Percentiles rank a stretch among this genome's conserved stretches.
Evolutionary conservation across 164 flowering plant genomes (phyloP).

Genomic region (Chimonanthus praecox): DNA sequence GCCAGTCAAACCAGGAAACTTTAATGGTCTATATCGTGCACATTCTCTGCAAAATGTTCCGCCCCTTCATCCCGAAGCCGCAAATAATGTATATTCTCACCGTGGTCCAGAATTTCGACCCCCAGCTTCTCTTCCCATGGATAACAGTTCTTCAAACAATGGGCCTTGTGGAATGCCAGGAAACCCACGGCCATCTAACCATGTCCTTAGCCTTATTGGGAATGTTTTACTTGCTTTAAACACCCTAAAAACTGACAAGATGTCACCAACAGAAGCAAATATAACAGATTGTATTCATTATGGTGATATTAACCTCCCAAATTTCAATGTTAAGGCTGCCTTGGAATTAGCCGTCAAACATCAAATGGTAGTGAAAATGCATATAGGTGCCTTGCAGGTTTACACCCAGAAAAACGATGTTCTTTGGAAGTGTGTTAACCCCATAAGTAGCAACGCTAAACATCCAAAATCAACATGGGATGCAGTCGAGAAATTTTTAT

Average conservation of each 20-base stretch:
- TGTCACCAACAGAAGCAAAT: conserved; percentile 74
- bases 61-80: conserved; percentile 19
- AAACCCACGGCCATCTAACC: conserved; percentile 39
- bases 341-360: conserved; percentile 62
- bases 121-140: conserved; percentile 24
- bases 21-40: conserved; percentile 27
- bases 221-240: conserved; percentile 62
- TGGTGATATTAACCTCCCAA: conserved; percentile 52
- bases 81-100: conserved; percentile 20
- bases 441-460: conserved; percentile 45
- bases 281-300: conserved; percentile 64
- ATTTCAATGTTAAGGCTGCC: conserved; percentile 62
- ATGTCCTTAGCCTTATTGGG: conserved; percentile 50
- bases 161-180: conserved; percentile 43
- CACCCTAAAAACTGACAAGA: conserved; percentile 61
- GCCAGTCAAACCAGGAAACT: conserved; percentile 17
- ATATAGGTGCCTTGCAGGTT: conserved; percentile 38
- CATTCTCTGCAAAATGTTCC: conserved; percentile 12
- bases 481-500: conserved; percentile 45
- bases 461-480: conserved; percentile 60
- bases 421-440: conserved; percentile 79
- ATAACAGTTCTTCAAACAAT: conserved; percentile 18
- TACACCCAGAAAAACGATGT: conserved; percentile 55
- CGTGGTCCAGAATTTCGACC: conserved; percentile 31
- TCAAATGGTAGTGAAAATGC: conserved; percentile 48